Conservation (phyloP, 768 basidiomycete genomes). For the Lactifluus echinatus region DNA sequence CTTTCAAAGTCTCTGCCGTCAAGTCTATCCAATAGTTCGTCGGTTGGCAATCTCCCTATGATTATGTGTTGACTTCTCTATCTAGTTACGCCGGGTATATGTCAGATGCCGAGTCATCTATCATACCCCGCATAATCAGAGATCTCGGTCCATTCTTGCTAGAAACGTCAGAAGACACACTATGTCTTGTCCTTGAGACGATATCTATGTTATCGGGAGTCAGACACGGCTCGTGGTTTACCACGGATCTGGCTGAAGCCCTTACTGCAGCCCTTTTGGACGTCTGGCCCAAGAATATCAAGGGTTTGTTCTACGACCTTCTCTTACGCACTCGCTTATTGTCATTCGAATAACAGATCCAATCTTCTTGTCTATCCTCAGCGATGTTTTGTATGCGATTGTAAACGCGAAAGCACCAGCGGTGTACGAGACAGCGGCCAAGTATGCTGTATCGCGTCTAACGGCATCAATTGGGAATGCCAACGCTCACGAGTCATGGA, state of each 20-base stretch:
- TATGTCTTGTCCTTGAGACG: conserved; percentile 82
- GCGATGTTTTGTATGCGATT: conserved; percentile 44
- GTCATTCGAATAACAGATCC: conserved; percentile 50
- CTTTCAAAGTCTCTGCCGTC: conserved; percentile 90
- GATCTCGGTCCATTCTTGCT: conserved; percentile 79
- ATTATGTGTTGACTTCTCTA: conserved; percentile 9
- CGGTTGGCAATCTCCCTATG: background rate
- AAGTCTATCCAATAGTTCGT: conserved; percentile 87
- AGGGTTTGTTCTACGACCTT: conserved; percentile 41
- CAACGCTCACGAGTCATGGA: conserved; percentile 58
- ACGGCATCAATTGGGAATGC: conserved; percentile 53
- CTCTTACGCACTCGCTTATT: background rate
- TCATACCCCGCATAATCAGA: conserved; percentile 66
- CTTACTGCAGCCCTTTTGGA: conserved; percentile 62
- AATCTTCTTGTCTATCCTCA: conserved; percentile 39
- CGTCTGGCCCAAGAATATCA: conserved; percentile 81
- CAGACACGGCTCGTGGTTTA: conserved; percentile 65
- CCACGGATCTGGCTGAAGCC: conserved; percentile 52
- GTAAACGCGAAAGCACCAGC: conserved; percentile 53
- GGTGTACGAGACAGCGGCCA: conserved; percentile 66
- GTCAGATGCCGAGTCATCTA: conserved; percentile 50
- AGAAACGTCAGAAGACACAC: conserved; percentile 76
- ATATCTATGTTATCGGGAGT: conserved; percentile 72
- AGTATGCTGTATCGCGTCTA: conserved; percentile 64
- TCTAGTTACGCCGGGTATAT: conserved; percentile 61